Evolutionary conservation across 495 filamentous ascomycete species (phyloP).

Genomic region (Bombardia bombarda): DNA sequence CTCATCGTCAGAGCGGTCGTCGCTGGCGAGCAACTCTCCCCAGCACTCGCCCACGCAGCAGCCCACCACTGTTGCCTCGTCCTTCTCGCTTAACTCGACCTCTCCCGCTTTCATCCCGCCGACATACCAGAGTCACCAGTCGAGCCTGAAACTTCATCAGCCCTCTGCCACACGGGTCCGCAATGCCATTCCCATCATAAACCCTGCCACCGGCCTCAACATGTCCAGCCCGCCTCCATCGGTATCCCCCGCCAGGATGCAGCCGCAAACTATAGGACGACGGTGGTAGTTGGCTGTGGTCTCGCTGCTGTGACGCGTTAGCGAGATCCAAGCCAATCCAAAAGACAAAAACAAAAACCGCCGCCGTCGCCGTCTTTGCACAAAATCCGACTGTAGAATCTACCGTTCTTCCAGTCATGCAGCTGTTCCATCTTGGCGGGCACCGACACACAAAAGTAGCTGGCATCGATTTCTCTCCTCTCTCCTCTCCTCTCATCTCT

Average conservation of each 20-base stretch:
- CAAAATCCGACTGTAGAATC: constrained; percentile 17
- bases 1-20: constrained; percentile 89
- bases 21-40: constrained; percentile 87
- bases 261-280: constrained; percentile 42
- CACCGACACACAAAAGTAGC: constrained; percentile 24
- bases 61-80: constrained; percentile 63
- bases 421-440: constrained; percentile 23
- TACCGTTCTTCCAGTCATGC: constrained; percentile 10
- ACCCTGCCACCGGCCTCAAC: constrained; percentile 83
- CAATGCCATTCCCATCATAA: constrained; percentile 97
- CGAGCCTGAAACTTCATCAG: constrained; percentile 73
- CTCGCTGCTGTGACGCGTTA: constrained; percentile 26
- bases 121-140: constrained; percentile 39
- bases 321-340: too few relatives aligned
- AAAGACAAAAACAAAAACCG: constrained; percentile 12
- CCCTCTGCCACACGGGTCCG: constrained; percentile 77
- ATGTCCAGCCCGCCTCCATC: constrained; percentile 87
- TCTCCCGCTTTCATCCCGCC: constrained; percentile 62
- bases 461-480: constrained; percentile 27
- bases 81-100: constrained; percentile 72
- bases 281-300: constrained; percentile 38
- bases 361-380: constrained; percentile 27
- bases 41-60: constrained; percentile 72
- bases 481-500: constrained; percentile 11
- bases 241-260: constrained; percentile 80